Evolutionary conservation across 805 yeast species (phyloP), one percentile per base, ranked within the genome.

Genomic region (Candida qinlingensis): DNA sequence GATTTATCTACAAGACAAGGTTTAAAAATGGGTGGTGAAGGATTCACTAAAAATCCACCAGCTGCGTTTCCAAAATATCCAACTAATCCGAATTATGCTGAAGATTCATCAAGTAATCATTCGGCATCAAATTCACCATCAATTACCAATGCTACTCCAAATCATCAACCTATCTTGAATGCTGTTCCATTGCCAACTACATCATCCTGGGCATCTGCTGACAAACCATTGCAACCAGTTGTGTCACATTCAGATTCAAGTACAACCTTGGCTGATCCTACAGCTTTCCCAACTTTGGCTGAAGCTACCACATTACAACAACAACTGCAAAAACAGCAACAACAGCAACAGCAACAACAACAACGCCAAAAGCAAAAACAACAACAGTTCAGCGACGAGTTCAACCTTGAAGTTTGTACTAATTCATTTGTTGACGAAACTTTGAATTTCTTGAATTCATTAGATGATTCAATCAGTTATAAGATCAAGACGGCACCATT

Each of bases 1-100:
- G 95, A 87, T 61, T 73, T 87, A 60, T 81, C 90, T 5, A 86
- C 94, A 4, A 85, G 87, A 64, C 82, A 81, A 56, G 81, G 82
- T 58, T 73, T 79, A 54, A 80, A 77, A 59, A 79, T 79, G 77
- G 61, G 59, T 28, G 63, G 62, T 12, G 50, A 59, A 31, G 69
- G 52, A 34, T 67, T 67, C 47, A 68, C 69, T n/a, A 53, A 30
- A 25, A 29, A 25, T 65, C 47, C 41, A 30, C 25, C 63, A 57
- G 41, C 45, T 13, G 45, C 47, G 7, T 41, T 61, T 65, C 56
- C 55, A 42, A 56, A 62, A 52, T 52, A 54, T 40, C 53, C 57
- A 27, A 19, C 19, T 19, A 19, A 19, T 19, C 19, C 19, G 19
- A 2, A 19, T 19, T 19, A 19, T 11, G 19, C 7, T 29, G 41